Percentiles rank a stretch among this genome's conserved stretches.
These are phyloP conservation scores for Corymbia maculata DNA, from an alignment of 345 rosid genomes.

Conservation along the genomic window DNA sequence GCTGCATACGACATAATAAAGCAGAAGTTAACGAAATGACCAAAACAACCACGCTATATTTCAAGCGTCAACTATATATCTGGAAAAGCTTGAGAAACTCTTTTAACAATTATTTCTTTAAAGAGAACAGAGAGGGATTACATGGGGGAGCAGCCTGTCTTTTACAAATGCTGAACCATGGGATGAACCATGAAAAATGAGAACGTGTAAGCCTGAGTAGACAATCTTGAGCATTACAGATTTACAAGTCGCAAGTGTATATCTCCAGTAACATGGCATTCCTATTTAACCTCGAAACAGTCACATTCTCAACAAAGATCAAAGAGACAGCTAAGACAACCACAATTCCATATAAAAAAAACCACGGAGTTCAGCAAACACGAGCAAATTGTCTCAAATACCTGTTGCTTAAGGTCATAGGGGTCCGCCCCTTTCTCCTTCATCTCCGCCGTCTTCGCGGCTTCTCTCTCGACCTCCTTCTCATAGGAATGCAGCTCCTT, in stretches of 20 bases:
- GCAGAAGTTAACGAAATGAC: neutral
- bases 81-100: neutral
- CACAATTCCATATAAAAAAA: neutral
- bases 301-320: neutral
- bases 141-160: neutral
- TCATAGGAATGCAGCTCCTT: constrained; percentile 86
- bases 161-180: neutral
- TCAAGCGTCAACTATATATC: neutral
- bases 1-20: neutral
- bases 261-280: neutral
- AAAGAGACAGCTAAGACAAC: neutral
- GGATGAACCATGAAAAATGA: neutral
- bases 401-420: constrained; percentile 96
- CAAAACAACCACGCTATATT: neutral
- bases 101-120: neutral
- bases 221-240: neutral
- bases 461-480: constrained; percentile 94
- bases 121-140: neutral
- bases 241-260: neutral
- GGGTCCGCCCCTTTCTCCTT: constrained; percentile 89
- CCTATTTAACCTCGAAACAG: neutral
- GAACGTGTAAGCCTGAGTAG: neutral
- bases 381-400: neutral
- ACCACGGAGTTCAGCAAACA: neutral
- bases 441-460: constrained; percentile 77